Evolutionary conservation across 1,284 basidiomycete species (phyloP).

Genomic region (Agaricales sp.): DNA sequence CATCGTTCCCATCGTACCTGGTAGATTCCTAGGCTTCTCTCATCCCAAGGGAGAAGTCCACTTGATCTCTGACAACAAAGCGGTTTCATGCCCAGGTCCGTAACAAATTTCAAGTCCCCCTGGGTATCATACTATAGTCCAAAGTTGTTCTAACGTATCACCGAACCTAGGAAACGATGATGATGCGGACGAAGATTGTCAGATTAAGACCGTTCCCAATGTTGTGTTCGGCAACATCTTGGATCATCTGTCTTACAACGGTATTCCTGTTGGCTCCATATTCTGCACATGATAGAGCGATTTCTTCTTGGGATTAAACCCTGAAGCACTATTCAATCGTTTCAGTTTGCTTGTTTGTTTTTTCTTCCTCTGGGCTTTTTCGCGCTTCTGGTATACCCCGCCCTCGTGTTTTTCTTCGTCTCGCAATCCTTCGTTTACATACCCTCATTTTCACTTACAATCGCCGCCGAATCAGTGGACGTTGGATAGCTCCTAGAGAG

Average conservation of each 20-base stretch:
- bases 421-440: too few species aligned
- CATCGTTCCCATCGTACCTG: conserved; percentile 29
- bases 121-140: too few species aligned
- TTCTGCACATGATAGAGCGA: too few species aligned
- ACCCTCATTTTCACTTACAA: too few species aligned
- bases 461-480: too few species aligned
- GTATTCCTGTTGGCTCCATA: conserved; percentile 4
- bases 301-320: too few species aligned
- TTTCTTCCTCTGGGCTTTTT: not conserved
- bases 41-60: conserved; percentile 28
- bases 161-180: conserved; percentile 9
- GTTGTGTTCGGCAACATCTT: not conserved
- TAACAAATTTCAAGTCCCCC: not conserved
- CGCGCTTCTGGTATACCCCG: too few species aligned
- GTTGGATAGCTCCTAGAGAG: too few species aligned
- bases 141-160: not conserved
- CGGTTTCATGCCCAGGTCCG: conserved; percentile 4
- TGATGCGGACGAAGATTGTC: conserved; percentile 5
- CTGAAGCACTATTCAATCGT: too few species aligned
- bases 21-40: conserved; percentile 26
- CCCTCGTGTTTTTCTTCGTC: too few species aligned
- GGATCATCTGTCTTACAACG: conserved; percentile 8
- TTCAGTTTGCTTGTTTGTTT: not conserved
- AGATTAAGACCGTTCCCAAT: conserved; percentile 10
- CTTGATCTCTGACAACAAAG: conserved; percentile 18